phyloP scores from a whole-genome alignment of 1,139 yeast genomes.

The Hyphopichia burtonii region DNA sequence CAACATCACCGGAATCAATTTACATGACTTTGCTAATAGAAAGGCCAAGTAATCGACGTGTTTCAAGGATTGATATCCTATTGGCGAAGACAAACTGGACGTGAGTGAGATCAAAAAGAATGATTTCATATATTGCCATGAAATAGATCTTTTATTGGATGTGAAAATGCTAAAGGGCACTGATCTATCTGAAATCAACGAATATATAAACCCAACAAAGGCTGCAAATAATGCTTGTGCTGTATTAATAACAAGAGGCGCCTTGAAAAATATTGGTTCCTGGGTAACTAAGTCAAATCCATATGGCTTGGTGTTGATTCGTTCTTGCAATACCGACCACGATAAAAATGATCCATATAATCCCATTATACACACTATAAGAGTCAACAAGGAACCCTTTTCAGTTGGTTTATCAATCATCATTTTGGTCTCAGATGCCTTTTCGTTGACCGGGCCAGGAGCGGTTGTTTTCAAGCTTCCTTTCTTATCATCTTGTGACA shows the following conservation, averaged over 20 bases:
- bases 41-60: constrained; percentile 87
- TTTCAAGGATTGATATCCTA: constrained; percentile 69
- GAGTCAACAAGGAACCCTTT: constrained; percentile 15
- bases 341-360: constrained; percentile 82
- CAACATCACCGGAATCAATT: constrained; percentile 86
- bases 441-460: background rate
- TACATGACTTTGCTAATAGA: constrained; percentile 88
- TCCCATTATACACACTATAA: constrained; percentile 62
- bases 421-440: constrained; percentile 11
- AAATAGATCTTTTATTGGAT: constrained; percentile 20
- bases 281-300: constrained; percentile 36
- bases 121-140: constrained; percentile 28
- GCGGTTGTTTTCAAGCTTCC: background rate
- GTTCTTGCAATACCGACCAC: constrained; percentile 92
- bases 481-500: background rate
- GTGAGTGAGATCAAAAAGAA: constrained; percentile 69
- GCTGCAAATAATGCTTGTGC: constrained; percentile 75
- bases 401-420: constrained; percentile 16
- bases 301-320: constrained; percentile 77
- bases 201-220: constrained; percentile 62
- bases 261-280: constrained; percentile 57
- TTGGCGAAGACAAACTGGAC: constrained; percentile 79
- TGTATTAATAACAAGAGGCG: constrained; percentile 73
- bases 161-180: constrained; percentile 32
- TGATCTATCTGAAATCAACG: constrained; percentile 31